phyloP scores from a whole-genome alignment of 2,329 filamentous ascomycete species.

The Epichloe brachyelytri region DNA sequence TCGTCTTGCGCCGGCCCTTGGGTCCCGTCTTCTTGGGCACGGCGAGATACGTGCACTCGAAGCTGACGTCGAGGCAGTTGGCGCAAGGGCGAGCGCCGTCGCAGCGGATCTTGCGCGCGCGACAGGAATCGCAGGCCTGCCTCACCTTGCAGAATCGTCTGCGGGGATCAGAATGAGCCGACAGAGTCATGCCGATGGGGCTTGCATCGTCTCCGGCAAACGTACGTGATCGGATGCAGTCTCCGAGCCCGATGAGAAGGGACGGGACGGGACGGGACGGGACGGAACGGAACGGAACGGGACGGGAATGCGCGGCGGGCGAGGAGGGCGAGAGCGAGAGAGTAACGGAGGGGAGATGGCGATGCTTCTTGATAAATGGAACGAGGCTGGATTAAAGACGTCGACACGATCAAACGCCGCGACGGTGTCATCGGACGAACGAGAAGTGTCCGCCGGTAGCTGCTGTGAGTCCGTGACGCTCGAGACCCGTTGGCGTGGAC shows the following conservation, averaged over 20 bases:
- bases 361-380: not conserved
- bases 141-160: slow-evolving; percentile 10
- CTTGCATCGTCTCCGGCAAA: slow-evolving; percentile 2
- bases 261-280: not conserved
- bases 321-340: not conserved
- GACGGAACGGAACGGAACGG: not conserved
- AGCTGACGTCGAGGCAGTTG: slow-evolving; percentile 11
- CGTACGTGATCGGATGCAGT: not conserved
- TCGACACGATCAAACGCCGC: not conserved
- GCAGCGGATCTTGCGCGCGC: slow-evolving; percentile 17
- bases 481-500: not conserved
- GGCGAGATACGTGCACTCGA: slow-evolving; percentile 16
- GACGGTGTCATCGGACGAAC: not conserved
- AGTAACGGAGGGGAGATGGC: not conserved
- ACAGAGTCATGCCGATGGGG: slow-evolving; percentile 1
- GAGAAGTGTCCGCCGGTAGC: slow-evolving; percentile 1
- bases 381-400: not conserved
- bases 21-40: slow-evolving; percentile 20
- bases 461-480: not conserved
- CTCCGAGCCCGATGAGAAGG: too few species aligned
- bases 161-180: slow-evolving; percentile 1
- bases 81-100: slow-evolving; percentile 15
- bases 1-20: slow-evolving; percentile 10
- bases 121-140: slow-evolving; percentile 21
- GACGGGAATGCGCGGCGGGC: not conserved